A percentile compares a stretch with the other conserved stretches of the same genome.
These are phyloP conservation scores for Coffea canephora DNA, from an alignment of 257 asterid genomes.

Conservation along the genomic window DNA sequence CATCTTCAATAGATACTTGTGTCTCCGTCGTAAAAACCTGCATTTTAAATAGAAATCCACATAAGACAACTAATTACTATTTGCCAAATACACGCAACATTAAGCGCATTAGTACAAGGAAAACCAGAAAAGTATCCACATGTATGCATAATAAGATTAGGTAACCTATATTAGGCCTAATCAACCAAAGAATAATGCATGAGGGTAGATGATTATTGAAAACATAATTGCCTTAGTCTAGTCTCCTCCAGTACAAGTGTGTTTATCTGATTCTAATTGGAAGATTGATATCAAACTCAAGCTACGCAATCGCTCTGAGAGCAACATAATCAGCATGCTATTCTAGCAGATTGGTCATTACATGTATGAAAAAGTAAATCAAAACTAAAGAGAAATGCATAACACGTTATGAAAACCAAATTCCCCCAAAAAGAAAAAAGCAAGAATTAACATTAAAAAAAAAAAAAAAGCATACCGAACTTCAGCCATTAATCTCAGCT, in stretches of 20 bases:
- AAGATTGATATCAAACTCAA: not conserved
- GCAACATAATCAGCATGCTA: not conserved
- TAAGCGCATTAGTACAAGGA: not conserved
- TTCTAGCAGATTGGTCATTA: not conserved
- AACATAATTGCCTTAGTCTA: not conserved
- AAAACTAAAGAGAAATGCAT: no score
- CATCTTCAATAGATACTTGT: conserved; percentile 39
- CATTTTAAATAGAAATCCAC: not conserved
- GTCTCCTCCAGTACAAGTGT: not conserved
- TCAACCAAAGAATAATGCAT: not conserved
- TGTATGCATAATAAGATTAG: not conserved
- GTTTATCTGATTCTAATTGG: not conserved
- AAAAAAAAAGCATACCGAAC: conserved; percentile 52
- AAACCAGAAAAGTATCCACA: not conserved
- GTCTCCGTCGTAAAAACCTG: conserved; percentile 64
- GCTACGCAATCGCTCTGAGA: not conserved
- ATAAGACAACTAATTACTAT: conserved; percentile 4
- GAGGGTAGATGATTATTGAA: not conserved
- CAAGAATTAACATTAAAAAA: no score
- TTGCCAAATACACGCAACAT: not conserved
- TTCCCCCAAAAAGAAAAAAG: no score
- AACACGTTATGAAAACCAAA: not conserved
- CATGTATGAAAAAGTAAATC: not conserved
- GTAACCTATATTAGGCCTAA: not conserved
- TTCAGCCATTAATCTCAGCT: conserved; percentile 66